These are phyloP conservation scores for Fomitopsis palustris DNA, from an alignment of 1,284 basidiomycete species.

Conservation along the genomic window DNA sequence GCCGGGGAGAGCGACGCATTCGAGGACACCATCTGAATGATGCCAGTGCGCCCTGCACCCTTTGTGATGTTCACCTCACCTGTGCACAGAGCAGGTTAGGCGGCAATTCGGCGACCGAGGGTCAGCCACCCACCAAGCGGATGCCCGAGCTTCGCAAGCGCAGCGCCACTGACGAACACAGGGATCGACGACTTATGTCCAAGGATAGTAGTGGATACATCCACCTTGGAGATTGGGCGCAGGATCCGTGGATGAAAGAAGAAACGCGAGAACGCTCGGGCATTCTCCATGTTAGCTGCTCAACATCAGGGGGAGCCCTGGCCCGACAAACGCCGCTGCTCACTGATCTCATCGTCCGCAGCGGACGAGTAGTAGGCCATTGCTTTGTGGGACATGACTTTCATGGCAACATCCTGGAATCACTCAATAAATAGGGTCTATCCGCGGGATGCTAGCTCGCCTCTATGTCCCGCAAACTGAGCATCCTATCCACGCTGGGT, in stretches of 20 bases:
- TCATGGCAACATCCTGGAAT: conserved; percentile 51
- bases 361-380: conserved; percentile 82
- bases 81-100: conserved; percentile 10
- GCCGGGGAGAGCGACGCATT: conserved; percentile 80
- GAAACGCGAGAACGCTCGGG: conserved; percentile 72
- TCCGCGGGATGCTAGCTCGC: conserved; percentile 30
- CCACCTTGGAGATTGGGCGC: conserved; percentile 63
- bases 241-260: conserved; percentile 84
- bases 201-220: conserved; percentile 76
- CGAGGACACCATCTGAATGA: conserved; percentile 88
- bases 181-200: conserved; percentile 75
- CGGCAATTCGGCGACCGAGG: background rate
- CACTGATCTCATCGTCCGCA: conserved; percentile 79
- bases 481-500: conserved; percentile 63
- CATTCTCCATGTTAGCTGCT: conserved; percentile 62
- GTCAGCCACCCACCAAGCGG: conserved; percentile 50
- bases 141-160: conserved; percentile 88
- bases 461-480: conserved; percentile 79
- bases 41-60: conserved; percentile 66
- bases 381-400: conserved; percentile 69
- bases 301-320: conserved; percentile 6
- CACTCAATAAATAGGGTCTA: background rate
- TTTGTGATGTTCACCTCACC: conserved; percentile 85
- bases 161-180: conserved; percentile 83
- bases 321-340: conserved; percentile 24